Base-by-base conservation (phyloP, 169 alveolate genomes). In the Eimeria necatrix region DNA sequence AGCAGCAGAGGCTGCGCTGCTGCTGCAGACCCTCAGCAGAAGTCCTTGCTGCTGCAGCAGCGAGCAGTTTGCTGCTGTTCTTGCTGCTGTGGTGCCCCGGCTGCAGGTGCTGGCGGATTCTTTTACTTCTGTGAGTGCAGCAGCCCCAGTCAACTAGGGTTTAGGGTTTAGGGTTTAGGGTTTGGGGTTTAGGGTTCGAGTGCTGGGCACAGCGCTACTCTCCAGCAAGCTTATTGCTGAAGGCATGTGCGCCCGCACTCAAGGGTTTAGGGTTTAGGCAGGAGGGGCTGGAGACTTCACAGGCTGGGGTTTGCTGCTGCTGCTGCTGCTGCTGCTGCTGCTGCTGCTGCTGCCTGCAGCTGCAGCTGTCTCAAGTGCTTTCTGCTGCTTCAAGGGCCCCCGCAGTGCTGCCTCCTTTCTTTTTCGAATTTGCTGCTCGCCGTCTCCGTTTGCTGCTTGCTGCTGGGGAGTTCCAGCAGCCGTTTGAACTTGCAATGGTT, bases 281-380 rank as follows among this genome's bases (percentile, higher is more conserved):
- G 41, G 41, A 56, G 12, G 68, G 22, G 20, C 68, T 56, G 68
- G 4, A 56, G 68, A 18, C 68, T 56, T 18, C 68, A 10, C 20
- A 0, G 12, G 68, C 20, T 10, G 12, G 68, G 68, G 20, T 10
- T 56, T 56, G 68, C 68, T 56, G 68, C 68, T 56, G 68, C 68
- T 10, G 68, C 22, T 32, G n/a, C n/a, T n/a, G n/a, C n/a, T n/a
- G n/a, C n/a, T n/a, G n/a, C n/a, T 53, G 64, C 24, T 22, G 8
- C 12, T 32, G 18, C 8, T 73, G 84, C 84, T 26, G 9, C 9
- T 51, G 41, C 20, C 10, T 22, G 70, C 88, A 80, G 88, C 61
- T 80, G 70, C 88, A 80, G 22, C 88, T 80, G 48, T n/a, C 88
- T 20, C 88, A 80, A 68, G 70, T 80, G 88, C 88, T 80, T 16